Base-by-base conservation (phyloP, 2,329 filamentous ascomycete genomes). In the Diaporthe sp. region DNA sequence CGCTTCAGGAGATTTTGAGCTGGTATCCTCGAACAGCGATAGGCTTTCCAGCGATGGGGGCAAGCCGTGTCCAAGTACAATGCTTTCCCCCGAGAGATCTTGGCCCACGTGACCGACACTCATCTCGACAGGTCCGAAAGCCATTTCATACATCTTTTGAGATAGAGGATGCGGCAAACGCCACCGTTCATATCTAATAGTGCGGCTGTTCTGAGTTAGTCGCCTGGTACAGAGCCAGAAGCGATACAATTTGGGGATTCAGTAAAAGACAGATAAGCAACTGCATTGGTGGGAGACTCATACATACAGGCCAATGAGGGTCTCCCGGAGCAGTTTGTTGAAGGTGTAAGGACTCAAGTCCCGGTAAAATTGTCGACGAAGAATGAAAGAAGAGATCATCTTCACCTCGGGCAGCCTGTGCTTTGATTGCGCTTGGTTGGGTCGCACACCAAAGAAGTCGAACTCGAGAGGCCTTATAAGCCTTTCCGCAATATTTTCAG, bases 101-200 rank as follows among this genome's bases (percentile, higher is more conserved):
- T 22, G 19, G 31, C 12, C 55, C 55, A 39, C 5, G 17, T 17
- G 31, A 15, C 28, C 22, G 46, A 15, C 7, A 12, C 13, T 13
- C 25, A 28, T 34, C 17, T 70, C 28, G 5, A 34, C 10, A n/a
- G 46, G 58, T 34, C 72, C 72, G 59, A 67, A 69, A 0, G 3
- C 10, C 17, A 19, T 13, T 4, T 39, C 25, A n/a, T 69, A 44
- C 17, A 25, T 6, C 12, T 25, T 34, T 15, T 72, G 22, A 8
- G 2, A 4, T 19, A 42, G 1, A 44, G 46, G 34, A n/a, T 68
- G 9, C 19, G 72, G 59, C 44, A 69, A 28, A 22, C 59, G 72
- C 72, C 59, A 73, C 13, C 72, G 10, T 44, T 73, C 72, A 31
- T 73, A 51, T 37, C 46, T 49, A 10, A 73, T 73, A 2, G 25